Evolutionary conservation across 331 rosid species (phyloP).

Genomic region (Quercus phellos): DNA sequence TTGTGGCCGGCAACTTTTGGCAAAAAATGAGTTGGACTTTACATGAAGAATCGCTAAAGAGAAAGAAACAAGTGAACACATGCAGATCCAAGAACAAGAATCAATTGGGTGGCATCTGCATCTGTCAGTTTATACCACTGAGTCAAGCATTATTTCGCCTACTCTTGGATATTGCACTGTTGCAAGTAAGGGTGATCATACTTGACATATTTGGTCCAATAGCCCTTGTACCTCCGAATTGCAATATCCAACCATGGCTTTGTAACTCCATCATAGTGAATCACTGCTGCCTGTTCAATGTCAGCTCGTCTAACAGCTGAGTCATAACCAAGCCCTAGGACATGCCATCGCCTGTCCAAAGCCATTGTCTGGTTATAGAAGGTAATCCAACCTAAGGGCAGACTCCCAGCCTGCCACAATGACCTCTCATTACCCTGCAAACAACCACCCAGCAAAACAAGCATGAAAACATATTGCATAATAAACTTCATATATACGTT

Average conservation of each 20-base stretch:
- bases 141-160: slow-evolving; percentile 25
- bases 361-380: slow-evolving; percentile 61
- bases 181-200: slow-evolving; percentile 61
- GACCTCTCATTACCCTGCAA: slow-evolving; percentile 72
- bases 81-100: slow-evolving; percentile 21
- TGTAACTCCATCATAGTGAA: slow-evolving; percentile 84
- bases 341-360: slow-evolving; percentile 80
- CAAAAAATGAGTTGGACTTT: slow-evolving; percentile 38
- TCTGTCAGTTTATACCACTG: slow-evolving; percentile 7
- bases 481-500: neutral
- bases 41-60: slow-evolving; percentile 49
- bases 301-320: slow-evolving; percentile 27
- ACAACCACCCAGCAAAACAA: slow-evolving; percentile 16
- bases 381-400: slow-evolving; percentile 90
- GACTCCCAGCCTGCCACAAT: slow-evolving; percentile 65
- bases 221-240: slow-evolving; percentile 56
- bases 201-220: slow-evolving; percentile 66
- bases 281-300: slow-evolving; percentile 75
- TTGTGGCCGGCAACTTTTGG: slow-evolving; percentile 24
- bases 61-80: slow-evolving; percentile 43
- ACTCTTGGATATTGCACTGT: slow-evolving; percentile 81
- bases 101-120: slow-evolving; percentile 26
- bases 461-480: slow-evolving; percentile 19
- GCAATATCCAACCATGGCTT: slow-evolving; percentile 95
- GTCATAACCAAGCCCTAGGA: slow-evolving; percentile 75